Percentiles rank a stretch among this genome's conserved stretches.
Evolutionary conservation across 129 eudicot species (phyloP).

Genomic region (Chrysanthemum seticuspe): DNA sequence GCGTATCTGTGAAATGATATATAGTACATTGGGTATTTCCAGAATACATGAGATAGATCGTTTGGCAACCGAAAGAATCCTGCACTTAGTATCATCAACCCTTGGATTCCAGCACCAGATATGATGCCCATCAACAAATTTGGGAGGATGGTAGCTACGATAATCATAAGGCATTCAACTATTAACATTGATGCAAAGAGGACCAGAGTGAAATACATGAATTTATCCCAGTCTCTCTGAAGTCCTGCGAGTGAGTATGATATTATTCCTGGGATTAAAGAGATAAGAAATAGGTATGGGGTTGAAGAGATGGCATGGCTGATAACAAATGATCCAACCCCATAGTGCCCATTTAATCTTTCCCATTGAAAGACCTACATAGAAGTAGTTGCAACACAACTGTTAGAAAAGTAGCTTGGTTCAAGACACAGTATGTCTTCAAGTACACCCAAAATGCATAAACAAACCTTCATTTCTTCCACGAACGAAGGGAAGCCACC

Average conservation of each 20-base stretch:
- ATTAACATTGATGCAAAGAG: conserved; percentile 47
- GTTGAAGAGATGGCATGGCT: conserved; percentile 59
- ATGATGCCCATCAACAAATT: conserved; percentile 69
- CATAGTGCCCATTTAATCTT: conserved; percentile 67
- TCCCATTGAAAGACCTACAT: conserved; percentile 55
- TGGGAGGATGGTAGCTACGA: conserved; percentile 64
- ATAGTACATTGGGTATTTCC: conserved; percentile 59
- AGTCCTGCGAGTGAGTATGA: conserved; percentile 49
- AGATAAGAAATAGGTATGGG: conserved; percentile 44
- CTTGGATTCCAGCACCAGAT: conserved; percentile 66
- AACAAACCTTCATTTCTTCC: conserved; percentile 75
- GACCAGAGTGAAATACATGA: conserved; percentile 38
- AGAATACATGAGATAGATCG: conserved; percentile 39
- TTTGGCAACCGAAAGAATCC: conserved; percentile 51
- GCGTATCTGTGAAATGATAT: conserved; percentile 48
- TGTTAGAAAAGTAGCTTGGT: not conserved
- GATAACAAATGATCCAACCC: conserved; percentile 46
- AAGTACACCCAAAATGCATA: conserved; percentile 2
- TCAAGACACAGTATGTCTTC: not conserved
- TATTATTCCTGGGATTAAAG: conserved; percentile 48
- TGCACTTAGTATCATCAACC: conserved; percentile 56
- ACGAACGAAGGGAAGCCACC: conserved; percentile 92
- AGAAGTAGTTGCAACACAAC: not conserved
- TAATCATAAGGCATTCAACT: conserved; percentile 76
- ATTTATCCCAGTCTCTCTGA: conserved; percentile 38